These are phyloP conservation scores for Scedosporium boydii DNA, from an alignment of 2,329 filamentous ascomycete species.

Conservation along the genomic window DNA sequence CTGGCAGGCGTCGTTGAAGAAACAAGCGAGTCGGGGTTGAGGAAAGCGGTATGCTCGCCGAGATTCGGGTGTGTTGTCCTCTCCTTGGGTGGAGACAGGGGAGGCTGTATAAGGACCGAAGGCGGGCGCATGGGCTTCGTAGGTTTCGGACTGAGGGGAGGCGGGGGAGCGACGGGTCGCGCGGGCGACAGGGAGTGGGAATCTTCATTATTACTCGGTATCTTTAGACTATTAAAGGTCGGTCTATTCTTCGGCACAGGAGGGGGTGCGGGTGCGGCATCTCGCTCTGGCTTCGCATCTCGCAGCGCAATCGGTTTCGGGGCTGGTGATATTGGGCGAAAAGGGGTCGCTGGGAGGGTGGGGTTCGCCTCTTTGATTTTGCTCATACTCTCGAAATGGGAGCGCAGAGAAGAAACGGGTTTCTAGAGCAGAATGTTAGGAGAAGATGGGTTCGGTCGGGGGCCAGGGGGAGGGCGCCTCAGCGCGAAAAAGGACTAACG, in stretches of 20 bases:
- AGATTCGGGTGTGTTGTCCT: constrained; percentile 21
- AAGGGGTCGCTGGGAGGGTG: constrained; percentile 14
- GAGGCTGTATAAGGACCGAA: constrained; percentile 59
- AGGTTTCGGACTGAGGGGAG: constrained; percentile 34
- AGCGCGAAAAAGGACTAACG: constrained; percentile 32
- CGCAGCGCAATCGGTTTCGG: constrained; percentile 33
- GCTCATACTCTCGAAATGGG: constrained; percentile 72
- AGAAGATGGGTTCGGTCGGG: background rate
- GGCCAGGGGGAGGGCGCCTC: background rate
- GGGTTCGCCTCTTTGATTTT: constrained; percentile 30
- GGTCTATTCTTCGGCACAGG: constrained; percentile 22
- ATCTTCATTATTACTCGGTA: background rate
- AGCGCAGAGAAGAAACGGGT: constrained; percentile 72
- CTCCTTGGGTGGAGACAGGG: constrained; percentile 55
- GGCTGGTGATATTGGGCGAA: constrained; percentile 23
- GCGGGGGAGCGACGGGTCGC: constrained; percentile 32
- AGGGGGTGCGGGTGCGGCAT: constrained; percentile 20
- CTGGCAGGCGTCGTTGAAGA: constrained; percentile 29
- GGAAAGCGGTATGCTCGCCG: constrained; percentile 32
- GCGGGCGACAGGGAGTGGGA: constrained; percentile 13
- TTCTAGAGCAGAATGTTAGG: constrained; percentile 37
- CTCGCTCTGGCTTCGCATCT: constrained; percentile 28
- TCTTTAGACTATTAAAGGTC: constrained; percentile 17
- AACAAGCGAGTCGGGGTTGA: constrained; percentile 37
- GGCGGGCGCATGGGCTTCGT: constrained; percentile 36